These are phyloP conservation scores for Hemileccinum rubropunctum DNA, from an alignment of 768 basidiomycete genomes.

Conservation along the genomic window DNA sequence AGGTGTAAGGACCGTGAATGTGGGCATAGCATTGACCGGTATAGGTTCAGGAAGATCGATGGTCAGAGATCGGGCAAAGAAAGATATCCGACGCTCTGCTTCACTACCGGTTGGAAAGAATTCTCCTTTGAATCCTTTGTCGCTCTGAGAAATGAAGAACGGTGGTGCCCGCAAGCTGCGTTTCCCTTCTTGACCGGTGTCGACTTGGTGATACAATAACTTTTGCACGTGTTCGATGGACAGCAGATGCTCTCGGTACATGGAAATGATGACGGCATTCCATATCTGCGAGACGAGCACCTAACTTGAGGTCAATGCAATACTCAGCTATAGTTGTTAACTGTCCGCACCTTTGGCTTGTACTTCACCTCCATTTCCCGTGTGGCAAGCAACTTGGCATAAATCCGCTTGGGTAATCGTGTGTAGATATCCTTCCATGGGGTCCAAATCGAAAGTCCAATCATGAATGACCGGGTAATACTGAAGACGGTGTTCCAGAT, in stretches of 20 bases:
- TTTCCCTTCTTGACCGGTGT: constrained; percentile 77
- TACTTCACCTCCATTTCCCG: constrained; percentile 97
- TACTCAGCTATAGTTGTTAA: background rate
- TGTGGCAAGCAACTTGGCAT: constrained; percentile 92
- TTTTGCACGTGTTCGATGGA: constrained; percentile 99
- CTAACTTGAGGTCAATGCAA: constrained; percentile 35
- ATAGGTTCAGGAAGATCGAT: constrained; percentile 91
- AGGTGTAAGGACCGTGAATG: constrained; percentile 96
- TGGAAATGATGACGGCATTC: constrained; percentile 99
- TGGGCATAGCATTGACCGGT: constrained; percentile 99
- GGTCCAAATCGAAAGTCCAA: constrained; percentile 97
- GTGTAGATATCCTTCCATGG: constrained; percentile 99
- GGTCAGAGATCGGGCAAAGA: constrained; percentile 97
- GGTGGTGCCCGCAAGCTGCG: constrained; percentile 92
- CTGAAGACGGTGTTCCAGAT: constrained; percentile 98
- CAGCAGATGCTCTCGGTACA: constrained; percentile 98
- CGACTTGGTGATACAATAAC: constrained; percentile 95
- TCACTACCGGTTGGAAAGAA: constrained; percentile 96
- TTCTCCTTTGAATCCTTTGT: constrained; percentile 78
- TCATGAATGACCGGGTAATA: constrained; percentile 80
- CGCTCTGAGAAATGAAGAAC: constrained; percentile 96
- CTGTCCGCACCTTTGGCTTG: constrained; percentile 85
- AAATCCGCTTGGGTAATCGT: constrained; percentile 93
- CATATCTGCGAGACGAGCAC: constrained; percentile 98
- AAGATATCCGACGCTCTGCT: constrained; percentile 96